Percentiles rank a stretch among this genome's conserved stretches.
Conservation (phyloP, 2,329 filamentous ascomycete species). For the Cordyceps farinosa region DNA sequence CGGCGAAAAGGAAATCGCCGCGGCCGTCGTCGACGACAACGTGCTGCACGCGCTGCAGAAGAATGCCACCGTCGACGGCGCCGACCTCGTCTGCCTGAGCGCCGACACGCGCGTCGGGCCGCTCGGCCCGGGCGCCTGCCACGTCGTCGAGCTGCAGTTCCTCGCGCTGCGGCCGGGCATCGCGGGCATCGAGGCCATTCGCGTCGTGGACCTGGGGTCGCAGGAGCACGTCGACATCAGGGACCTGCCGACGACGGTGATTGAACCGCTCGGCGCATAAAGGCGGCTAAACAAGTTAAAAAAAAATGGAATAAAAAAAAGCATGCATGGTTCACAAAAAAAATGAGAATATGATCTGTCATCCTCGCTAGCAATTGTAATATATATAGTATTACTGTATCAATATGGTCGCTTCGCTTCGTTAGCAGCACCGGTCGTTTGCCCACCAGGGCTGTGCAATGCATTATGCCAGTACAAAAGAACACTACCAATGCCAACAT, state of each 20-base stretch:
- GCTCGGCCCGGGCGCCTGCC: conserved; percentile 67
- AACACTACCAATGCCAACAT: background rate
- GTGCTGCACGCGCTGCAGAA: conserved; percentile 69
- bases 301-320: background rate
- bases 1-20: conserved; percentile 47
- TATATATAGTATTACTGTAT: background rate
- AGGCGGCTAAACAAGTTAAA: background rate
- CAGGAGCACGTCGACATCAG: conserved; percentile 75
- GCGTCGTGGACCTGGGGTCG: conserved; percentile 68
- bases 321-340: background rate
- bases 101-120: conserved; percentile 72
- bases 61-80: conserved; percentile 58
- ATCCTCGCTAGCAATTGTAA: background rate
- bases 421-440: background rate
- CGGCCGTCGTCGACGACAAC: conserved; percentile 69
- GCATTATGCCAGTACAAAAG: background rate
- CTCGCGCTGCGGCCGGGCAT: conserved; percentile 64
- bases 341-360: background rate
- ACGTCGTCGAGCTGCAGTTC: conserved; percentile 70
- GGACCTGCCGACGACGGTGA: conserved; percentile 67
- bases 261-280: conserved; percentile 34
- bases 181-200: conserved; percentile 66
- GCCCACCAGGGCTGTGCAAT: background rate
- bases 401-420: background rate
- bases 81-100: conserved; percentile 70